Evolutionary conservation across 2,329 filamentous ascomycete genomes (phyloP), one percentile per base, ranked within the genome.

Genomic region (Colletotrichum caudatum): DNA sequence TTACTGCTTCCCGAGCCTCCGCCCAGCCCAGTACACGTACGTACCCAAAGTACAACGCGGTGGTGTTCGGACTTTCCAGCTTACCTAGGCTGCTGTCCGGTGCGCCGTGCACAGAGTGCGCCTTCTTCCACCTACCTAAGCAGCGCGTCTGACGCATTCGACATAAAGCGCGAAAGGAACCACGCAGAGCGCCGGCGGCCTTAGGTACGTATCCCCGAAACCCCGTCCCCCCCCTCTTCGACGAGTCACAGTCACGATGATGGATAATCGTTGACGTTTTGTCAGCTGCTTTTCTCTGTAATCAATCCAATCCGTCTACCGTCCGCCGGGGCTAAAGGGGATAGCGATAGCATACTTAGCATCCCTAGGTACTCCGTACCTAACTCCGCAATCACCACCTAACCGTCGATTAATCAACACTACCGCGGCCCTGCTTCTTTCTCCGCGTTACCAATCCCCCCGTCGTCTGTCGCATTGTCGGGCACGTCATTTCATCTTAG

Each of bases 21-120:
- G 69, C 59, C 62, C 44, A 50, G 41, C 33, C 29, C 29, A 66
- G 41, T 33, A 7, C 44, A 46, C 5, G 37, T 39, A 39, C 9
- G 11, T 5, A 11, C 9, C 8, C 39, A 11, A 41, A 5, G 39
- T 39, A 39, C 37, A 39, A 16, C 44, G 7, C 18, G 59, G 44
- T 29, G 69, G 59, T 26, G 58, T 71, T 71, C 69, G 69, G 69
- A 71, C 69, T 71, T 71, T 69, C 53, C 59, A 71, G 65, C 69
- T 71, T 60, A 69, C 69, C 64, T 68, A 66, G 44, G 63, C 56
- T 54, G 44, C 46, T 54, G 53, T n/a, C 46, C 54, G 44, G 54
- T 39, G 23, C 35, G 54, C 33, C 7, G 46, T 62, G 46, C 46
- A 23, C 46, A 33, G 29, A 48, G n/a, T 39, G 23, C 61, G 26